Evolutionary conservation across 2,329 filamentous ascomycete species (phyloP).

Genomic region (Fusarium drepaniforme): DNA sequence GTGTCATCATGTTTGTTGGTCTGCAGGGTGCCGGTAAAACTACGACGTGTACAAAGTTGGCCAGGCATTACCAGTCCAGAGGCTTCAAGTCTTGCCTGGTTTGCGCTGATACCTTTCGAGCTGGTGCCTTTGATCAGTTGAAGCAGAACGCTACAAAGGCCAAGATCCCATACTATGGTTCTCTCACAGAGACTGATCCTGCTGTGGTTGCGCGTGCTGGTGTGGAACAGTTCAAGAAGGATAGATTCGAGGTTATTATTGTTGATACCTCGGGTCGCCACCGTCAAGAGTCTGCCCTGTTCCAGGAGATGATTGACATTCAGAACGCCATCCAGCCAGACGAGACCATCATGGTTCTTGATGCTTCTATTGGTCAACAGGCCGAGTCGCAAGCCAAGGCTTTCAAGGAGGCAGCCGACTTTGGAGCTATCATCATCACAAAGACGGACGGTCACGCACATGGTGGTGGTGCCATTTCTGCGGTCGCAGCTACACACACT

Average conservation of each 20-base stretch:
- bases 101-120: slow-evolving; percentile 98
- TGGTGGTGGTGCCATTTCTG: slow-evolving; percentile 96
- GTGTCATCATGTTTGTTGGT: slow-evolving; percentile 99
- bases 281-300: slow-evolving; percentile 93
- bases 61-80: slow-evolving; percentile 91
- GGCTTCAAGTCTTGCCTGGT: slow-evolving; percentile 95
- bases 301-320: slow-evolving; percentile 98
- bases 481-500: slow-evolving; percentile 94
- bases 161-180: slow-evolving; percentile 98
- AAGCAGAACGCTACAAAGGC: slow-evolving; percentile 99
- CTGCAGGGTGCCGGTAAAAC: slow-evolving; percentile 98
- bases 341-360: slow-evolving; percentile 98
- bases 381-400: slow-evolving; percentile 95
- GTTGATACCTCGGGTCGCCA: slow-evolving; percentile 97
- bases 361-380: slow-evolving; percentile 95
- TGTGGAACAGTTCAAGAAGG: slow-evolving; percentile 99
- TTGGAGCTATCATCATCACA: slow-evolving; percentile 98
- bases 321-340: slow-evolving; percentile 88
- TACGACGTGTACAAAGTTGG: slow-evolving; percentile 97
- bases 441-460: slow-evolving; percentile 97
- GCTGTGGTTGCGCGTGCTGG: slow-evolving; percentile 94
- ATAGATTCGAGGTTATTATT: slow-evolving; percentile 97
- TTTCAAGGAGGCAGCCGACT: slow-evolving; percentile 97
- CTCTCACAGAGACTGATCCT: slow-evolving; percentile 94
- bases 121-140: slow-evolving; percentile 96